phyloP scores from a whole-genome alignment of 805 yeast species.

The Starmera pachycereana region DNA sequence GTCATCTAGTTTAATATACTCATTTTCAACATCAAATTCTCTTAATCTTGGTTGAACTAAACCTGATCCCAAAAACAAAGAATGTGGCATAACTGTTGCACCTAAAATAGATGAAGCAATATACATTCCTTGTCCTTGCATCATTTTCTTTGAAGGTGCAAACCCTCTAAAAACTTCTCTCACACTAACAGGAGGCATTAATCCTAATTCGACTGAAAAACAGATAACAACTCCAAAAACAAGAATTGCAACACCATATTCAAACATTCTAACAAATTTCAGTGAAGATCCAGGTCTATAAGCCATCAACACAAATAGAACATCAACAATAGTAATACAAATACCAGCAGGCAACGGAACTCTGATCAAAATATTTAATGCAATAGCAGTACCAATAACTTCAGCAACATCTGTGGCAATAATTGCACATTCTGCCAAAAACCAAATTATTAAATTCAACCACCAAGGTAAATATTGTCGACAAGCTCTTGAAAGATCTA shows the following conservation, averaged over 20 bases:
- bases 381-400: conserved; percentile 88
- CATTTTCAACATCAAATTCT: conserved; percentile 59
- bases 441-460: conserved; percentile 53
- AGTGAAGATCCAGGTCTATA: conserved; percentile 71
- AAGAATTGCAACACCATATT: conserved; percentile 57
- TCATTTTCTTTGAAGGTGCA: conserved; percentile 47
- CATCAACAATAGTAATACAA: conserved; percentile 69
- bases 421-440: conserved; percentile 81
- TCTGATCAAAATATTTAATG: conserved; percentile 63
- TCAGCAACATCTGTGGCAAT: conserved; percentile 92
- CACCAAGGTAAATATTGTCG: conserved; percentile 56
- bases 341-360: conserved; percentile 77
- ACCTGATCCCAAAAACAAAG: conserved; percentile 76
- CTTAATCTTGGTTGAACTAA: conserved; percentile 75
- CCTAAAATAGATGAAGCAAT: conserved; percentile 77
- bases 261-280: conserved; percentile 64
- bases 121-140: conserved; percentile 56
- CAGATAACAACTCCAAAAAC: conserved; percentile 72
- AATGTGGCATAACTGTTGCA: conserved; percentile 93
- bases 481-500: conserved; percentile 81
- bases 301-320: conserved; percentile 67
- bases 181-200: conserved; percentile 33
- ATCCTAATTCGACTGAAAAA: conserved; percentile 62
- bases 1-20: conserved; percentile 26
- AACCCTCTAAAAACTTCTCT: conserved; percentile 53